Evolutionary conservation across 352 stramenopile genomes (phyloP).

Genomic region (Phytophthora pluvialis): DNA sequence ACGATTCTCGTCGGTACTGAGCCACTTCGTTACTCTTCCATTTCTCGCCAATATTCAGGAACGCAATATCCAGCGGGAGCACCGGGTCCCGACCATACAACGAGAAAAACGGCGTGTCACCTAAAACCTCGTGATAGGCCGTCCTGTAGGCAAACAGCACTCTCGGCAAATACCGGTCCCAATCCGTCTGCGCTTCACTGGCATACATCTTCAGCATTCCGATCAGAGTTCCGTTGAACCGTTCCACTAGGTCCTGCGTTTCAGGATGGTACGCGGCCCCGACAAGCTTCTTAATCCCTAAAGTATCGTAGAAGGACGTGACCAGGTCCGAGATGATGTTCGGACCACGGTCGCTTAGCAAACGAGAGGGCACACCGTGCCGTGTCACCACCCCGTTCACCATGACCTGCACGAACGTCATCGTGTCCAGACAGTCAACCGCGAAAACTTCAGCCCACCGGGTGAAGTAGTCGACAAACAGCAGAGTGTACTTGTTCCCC

Average conservation of each 20-base stretch:
- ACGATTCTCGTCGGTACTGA: neutral
- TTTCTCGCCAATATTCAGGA: slow-evolving; percentile 9
- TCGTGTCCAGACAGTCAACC: neutral
- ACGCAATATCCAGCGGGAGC: slow-evolving; percentile 6
- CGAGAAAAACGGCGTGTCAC: slow-evolving; percentile 9
- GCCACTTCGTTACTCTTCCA: slow-evolving; percentile 18
- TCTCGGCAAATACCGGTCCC: too few species aligned
- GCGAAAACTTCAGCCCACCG: slow-evolving; percentile 3
- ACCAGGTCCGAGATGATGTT: slow-evolving; percentile 11
- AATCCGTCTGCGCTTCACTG: too few species aligned
- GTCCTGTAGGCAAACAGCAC: neutral
- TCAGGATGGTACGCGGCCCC: slow-evolving; percentile 7
- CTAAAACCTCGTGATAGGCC: slow-evolving; percentile 1
- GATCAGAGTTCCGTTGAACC: slow-evolving; percentile 6
- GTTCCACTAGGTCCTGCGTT: neutral
- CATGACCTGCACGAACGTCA: slow-evolving; percentile 2
- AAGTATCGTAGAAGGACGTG: slow-evolving; percentile 1
- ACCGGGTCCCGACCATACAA: neutral
- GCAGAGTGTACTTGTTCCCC: neutral
- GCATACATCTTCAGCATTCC: neutral
- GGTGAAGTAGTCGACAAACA: neutral
- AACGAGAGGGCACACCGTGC: slow-evolving; percentile 2
- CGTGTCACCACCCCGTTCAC: neutral
- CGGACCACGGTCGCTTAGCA: slow-evolving; percentile 1
- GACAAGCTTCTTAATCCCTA: slow-evolving; percentile 10